Conservation (phyloP, 441 rosid species). For the Aleurites moluccanus region DNA sequence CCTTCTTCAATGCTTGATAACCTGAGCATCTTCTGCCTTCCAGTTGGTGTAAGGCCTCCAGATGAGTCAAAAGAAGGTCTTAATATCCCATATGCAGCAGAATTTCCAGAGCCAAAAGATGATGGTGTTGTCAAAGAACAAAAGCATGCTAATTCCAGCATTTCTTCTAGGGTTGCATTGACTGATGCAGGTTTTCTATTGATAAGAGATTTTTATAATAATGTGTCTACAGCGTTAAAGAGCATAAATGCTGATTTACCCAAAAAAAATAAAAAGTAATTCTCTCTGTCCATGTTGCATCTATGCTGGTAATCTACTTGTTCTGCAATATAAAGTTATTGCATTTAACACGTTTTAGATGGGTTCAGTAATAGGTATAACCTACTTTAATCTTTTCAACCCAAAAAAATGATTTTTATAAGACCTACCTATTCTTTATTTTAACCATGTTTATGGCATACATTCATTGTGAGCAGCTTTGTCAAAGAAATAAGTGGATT, state of each 20-base stretch:
- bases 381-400: neutral
- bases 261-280: constrained; percentile 74
- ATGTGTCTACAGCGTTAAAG: constrained; percentile 54
- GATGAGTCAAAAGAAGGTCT: constrained; percentile 42
- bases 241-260: constrained; percentile 55
- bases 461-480: neutral
- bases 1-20: constrained; percentile 52
- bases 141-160: constrained; percentile 36
- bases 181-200: constrained; percentile 49
- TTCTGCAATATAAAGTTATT: neutral
- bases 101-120: constrained; percentile 33
- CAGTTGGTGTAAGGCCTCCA: constrained; percentile 80
- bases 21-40: constrained; percentile 66
- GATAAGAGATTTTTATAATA: constrained; percentile 51
- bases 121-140: constrained; percentile 45
- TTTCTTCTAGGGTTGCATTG: constrained; percentile 41
- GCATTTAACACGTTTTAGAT: neutral
- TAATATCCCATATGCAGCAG: constrained; percentile 28
- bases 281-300: constrained; percentile 87
- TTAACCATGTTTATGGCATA: neutral
- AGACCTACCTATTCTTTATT: neutral
- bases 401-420: neutral
- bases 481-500: neutral
- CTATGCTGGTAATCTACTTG: constrained; percentile 77
- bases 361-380: neutral